Evolutionary conservation across 129 eudicot genomes (phyloP), one percentile per base, ranked within the genome.

Genomic region (Chrysanthemum makinoi): DNA sequence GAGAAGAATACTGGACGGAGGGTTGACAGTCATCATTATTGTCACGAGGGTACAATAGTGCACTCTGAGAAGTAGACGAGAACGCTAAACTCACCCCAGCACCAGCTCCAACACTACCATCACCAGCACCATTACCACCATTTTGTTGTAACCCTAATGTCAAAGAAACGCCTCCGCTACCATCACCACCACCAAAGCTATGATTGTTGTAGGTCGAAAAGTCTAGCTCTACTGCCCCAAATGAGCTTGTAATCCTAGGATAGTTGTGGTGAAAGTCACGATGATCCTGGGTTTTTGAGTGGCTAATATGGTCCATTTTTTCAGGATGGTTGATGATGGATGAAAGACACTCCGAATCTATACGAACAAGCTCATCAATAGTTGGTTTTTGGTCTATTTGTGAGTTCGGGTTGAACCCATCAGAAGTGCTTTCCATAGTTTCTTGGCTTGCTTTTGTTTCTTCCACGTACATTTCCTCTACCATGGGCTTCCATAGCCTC

Each of bases 401-500:
- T 2, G 24, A 74, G 64, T 74, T 73, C 22, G 22, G 83, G 33
- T 63, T 68, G 10, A 61, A 62, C 50, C 74, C 91, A 54, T 84
- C 83, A 1, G 83, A 65, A 35, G 83, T 69, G 62, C 84, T 72
- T 72, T 81, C 71, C 18, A 70, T 69, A 75, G 77, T 66, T 20
- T 87, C 90, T 77, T 77, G 81, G 33, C 72, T 72, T 64, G 86
- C 91, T 76, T 90, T 88, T 18, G 81, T 83, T 80, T 95, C 99
- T 80, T 95, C 99, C 49, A 82, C 35, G 82, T 95, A 95, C 99
- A 95, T 95, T 62, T 95, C 94, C 72, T 95, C 99, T 63, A 95
- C 97, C 99, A 95, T 95, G 18, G 99, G 99, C 68, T 95, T 95
- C 99, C 99, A 95, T 11, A 95, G 91, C 75, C 99, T 88, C 46